phyloP scores from a whole-genome alignment of 148 eudicot genomes.

The Limonium bicolor region DNA sequence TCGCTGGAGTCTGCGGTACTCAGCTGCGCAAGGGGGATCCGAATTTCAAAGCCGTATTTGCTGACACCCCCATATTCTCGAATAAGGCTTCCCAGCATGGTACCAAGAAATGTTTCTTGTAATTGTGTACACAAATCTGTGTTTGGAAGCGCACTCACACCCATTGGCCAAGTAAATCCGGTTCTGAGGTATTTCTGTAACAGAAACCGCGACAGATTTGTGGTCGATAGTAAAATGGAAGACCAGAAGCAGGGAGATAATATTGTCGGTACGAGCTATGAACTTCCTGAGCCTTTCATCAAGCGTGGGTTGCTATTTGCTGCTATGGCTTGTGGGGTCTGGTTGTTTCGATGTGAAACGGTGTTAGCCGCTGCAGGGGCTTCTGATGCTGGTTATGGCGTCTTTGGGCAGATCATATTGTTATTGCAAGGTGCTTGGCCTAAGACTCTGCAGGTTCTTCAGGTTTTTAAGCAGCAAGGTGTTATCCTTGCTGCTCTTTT shows the following conservation, averaged over 20 bases:
- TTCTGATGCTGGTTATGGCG: constrained; percentile 32
- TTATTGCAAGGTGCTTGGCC: constrained; percentile 57
- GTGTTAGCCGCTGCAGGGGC: constrained; percentile 45
- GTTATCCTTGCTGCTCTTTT: constrained; percentile 62
- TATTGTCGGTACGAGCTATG: constrained; percentile 7
- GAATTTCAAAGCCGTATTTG: constrained; percentile 6
- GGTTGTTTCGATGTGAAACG: constrained; percentile 32
- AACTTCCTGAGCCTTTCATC: constrained; percentile 21
- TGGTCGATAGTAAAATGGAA: constrained; percentile 1
- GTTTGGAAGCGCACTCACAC: constrained; percentile 6
- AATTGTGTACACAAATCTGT: constrained; percentile 5
- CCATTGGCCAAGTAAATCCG: constrained; percentile 1
- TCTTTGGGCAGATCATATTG: constrained; percentile 29
- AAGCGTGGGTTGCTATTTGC: constrained; percentile 33
- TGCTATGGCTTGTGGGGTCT: constrained; percentile 35
- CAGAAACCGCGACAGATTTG: constrained; percentile 9
- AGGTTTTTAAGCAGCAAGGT: constrained; percentile 70
- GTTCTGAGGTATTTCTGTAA: constrained; percentile 16
- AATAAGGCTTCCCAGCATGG: constrained; percentile 9
- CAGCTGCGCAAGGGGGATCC: constrained; percentile 9
- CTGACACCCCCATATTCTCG: constrained; percentile 5
- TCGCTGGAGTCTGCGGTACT: constrained; percentile 11
- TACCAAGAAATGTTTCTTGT: constrained; percentile 4
- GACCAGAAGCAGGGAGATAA: background rate
- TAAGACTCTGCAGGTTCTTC: constrained; percentile 59